Conservation (phyloP, 441 rosid genomes). For the Gossypium schwendimanii region DNA sequence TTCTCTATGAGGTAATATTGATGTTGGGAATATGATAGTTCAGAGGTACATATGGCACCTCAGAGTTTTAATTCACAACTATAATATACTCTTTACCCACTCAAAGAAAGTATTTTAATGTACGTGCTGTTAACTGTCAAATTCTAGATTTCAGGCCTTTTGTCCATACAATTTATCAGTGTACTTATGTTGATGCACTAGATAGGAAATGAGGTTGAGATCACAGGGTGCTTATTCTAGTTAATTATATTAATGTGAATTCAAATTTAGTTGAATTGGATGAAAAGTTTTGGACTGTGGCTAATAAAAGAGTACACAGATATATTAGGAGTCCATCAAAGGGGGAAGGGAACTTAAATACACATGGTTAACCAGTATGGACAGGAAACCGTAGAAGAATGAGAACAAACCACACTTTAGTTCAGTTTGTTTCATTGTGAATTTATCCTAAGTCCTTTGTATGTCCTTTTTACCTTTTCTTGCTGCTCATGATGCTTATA, state of each 20-base stretch:
- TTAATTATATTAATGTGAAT: neutral
- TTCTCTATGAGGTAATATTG: slow-evolving; percentile 63
- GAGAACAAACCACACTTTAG: neutral
- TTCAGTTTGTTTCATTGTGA: neutral
- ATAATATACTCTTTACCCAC: neutral
- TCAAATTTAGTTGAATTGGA: slow-evolving; percentile 3
- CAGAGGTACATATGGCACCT: neutral
- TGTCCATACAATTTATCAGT: neutral
- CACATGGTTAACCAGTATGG: neutral
- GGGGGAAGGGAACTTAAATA: slow-evolving; percentile 10
- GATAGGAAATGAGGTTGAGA: neutral
- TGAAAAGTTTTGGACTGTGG: slow-evolving; percentile 2
- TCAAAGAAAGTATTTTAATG: neutral
- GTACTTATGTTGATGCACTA: neutral
- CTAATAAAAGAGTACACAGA: neutral
- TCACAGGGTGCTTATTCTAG: neutral
- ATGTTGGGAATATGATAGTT: neutral
- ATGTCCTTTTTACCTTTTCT: neutral
- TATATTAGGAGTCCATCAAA: neutral
- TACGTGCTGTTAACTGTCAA: neutral
- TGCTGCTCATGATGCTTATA: neutral
- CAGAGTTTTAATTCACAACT: neutral
- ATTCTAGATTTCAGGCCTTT: neutral
- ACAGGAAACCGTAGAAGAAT: slow-evolving; percentile 2
- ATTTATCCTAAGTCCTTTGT: neutral